A percentile compares a stretch with the other conserved stretches of the same genome.
Conservation (phyloP, 2,329 filamentous ascomycete genomes). For the Cercospora sp. region DNA sequence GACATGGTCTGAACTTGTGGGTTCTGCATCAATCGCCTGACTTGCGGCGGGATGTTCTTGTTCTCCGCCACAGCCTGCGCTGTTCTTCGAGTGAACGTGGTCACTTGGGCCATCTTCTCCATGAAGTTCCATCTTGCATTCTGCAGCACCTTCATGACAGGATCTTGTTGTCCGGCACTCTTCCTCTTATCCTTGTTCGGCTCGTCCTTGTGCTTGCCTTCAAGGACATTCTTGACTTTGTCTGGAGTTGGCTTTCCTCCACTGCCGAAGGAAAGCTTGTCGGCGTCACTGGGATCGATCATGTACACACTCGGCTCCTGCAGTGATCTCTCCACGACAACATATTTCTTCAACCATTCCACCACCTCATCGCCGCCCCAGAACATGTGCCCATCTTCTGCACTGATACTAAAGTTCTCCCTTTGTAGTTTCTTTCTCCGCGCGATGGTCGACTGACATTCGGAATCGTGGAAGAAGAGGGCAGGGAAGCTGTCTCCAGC, state of each 20-base stretch:
- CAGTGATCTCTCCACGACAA: conserved; percentile 76
- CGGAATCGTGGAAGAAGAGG: conserved; percentile 94
- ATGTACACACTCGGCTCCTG: conserved; percentile 91
- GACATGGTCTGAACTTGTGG: conserved; percentile 93
- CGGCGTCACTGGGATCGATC: conserved; percentile 81
- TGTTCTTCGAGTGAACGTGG: conserved; percentile 88
- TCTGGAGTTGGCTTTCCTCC: conserved; percentile 53
- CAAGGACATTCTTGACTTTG: conserved; percentile 47
- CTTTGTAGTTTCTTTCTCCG: conserved; percentile 84
- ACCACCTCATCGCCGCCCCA: conserved; percentile 97
- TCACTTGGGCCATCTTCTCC: conserved; percentile 96
- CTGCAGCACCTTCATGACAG: conserved; percentile 88
- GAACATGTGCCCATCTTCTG: conserved; percentile 73
- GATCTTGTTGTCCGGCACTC: conserved; percentile 69
- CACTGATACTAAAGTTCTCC: conserved; percentile 71
- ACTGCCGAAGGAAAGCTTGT: conserved; percentile 75
- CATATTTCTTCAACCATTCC: conserved; percentile 83
- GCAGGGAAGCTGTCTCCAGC: conserved; percentile 92
- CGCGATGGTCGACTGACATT: conserved; percentile 92
- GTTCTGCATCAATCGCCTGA: conserved; percentile 80
- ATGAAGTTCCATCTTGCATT: conserved; percentile 95
- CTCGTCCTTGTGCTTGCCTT: conserved; percentile 41
- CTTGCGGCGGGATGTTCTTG: conserved; percentile 83
- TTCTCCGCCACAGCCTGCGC: conserved; percentile 92
- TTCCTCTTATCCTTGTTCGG: conserved; percentile 32